Evolutionary conservation across 1,284 basidiomycete species (phyloP).

Genomic region (Cystobasidium slooffiae): DNA sequence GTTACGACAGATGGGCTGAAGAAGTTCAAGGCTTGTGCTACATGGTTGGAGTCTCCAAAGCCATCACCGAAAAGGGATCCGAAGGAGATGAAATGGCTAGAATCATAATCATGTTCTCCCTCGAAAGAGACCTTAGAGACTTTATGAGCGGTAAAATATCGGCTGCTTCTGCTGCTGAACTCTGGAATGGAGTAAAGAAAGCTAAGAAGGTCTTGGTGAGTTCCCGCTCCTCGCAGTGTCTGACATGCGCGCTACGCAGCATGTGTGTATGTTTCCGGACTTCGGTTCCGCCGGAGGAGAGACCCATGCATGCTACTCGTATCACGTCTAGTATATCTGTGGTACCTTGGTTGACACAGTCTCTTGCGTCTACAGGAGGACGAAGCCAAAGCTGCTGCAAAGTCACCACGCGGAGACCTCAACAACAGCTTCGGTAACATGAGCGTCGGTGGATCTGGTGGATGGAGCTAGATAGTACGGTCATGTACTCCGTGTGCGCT

Average conservation of each 20-base stretch:
- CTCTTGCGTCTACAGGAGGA: conserved; percentile 1
- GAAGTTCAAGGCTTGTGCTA: conserved; percentile 10
- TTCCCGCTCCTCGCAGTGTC: not conserved
- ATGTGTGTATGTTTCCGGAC: no score
- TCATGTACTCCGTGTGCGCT: not conserved
- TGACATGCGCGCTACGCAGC: not conserved
- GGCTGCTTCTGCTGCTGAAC: not conserved
- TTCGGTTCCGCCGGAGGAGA: no score
- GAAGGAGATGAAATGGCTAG: conserved; percentile 16
- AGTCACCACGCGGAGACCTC: not conserved
- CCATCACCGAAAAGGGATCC: conserved; percentile 1
- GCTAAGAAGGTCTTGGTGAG: conserved; percentile 18
- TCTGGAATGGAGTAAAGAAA: conserved; percentile 14
- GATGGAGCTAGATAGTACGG: not conserved
- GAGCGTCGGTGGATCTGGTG: conserved; percentile 9
- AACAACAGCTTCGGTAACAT: not conserved
- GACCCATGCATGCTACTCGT: not conserved
- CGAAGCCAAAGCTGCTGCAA: conserved; percentile 15
- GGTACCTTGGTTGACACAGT: not conserved
- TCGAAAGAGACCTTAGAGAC: conserved; percentile 28
- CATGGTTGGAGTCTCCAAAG: not conserved
- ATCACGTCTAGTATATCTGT: not conserved
- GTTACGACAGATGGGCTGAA: conserved; percentile 15
- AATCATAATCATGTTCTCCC: conserved; percentile 3
- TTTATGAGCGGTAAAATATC: conserved; percentile 7